Conservation (phyloP, 441 rosid genomes). For the Gossypium davidsonii region DNA sequence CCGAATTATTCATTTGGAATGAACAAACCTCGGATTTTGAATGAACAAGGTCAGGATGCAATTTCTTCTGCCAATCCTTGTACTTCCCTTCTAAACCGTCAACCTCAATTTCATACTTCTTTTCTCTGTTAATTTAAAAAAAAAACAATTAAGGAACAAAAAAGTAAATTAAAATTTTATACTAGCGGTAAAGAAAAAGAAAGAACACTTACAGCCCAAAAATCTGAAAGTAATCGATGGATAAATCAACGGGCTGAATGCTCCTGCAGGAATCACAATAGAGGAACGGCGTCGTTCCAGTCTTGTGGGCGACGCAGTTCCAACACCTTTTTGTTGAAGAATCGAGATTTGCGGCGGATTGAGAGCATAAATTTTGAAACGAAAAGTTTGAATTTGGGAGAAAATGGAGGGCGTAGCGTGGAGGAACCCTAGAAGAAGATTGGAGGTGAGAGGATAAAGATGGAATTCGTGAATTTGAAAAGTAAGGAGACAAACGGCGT, state of each 20-base stretch:
- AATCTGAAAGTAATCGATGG: conserved; percentile 66
- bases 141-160: neutral
- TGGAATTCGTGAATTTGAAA: conserved; percentile 11
- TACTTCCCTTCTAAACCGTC: conserved; percentile 62
- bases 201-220: conserved; percentile 57
- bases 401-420: neutral
- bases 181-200: neutral
- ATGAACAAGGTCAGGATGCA: conserved; percentile 97
- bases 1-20: neutral
- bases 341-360: conserved; percentile 3
- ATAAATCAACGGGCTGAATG: conserved; percentile 73
- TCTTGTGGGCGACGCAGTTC: conserved; percentile 46
- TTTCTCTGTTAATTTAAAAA: conserved; percentile 36
- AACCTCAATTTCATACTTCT: conserved; percentile 50
- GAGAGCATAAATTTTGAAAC: conserved; percentile 22
- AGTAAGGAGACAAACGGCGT: neutral
- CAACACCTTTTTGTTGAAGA: conserved; percentile 42
- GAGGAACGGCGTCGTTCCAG: conserved; percentile 43
- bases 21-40: conserved; percentile 68
- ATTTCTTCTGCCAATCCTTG: conserved; percentile 84
- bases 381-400: conserved; percentile 18
- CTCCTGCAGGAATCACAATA: conserved; percentile 61
- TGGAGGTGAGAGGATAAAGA: conserved; percentile 15
- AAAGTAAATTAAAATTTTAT: neutral
- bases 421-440: conserved; percentile 13